Percentiles rank a stretch among this genome's conserved stretches.
These are phyloP conservation scores for Penicillium goetzii DNA, from an alignment of 495 filamentous ascomycete genomes.

Conservation along the genomic window DNA sequence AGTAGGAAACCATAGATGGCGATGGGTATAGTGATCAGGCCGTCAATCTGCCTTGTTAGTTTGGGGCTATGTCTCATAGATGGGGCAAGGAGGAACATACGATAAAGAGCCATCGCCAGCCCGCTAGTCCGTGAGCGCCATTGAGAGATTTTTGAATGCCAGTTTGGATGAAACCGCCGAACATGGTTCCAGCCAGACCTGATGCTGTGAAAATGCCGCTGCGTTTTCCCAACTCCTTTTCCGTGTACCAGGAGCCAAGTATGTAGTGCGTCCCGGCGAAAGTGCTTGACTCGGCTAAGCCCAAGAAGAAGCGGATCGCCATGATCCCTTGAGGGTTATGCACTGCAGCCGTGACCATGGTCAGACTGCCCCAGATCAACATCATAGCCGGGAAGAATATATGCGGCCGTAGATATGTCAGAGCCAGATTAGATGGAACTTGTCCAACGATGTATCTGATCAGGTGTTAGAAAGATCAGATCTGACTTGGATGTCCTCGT, in stretches of 20 bases:
- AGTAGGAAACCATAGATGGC: conserved; percentile 61
- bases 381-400: conserved; percentile 65
- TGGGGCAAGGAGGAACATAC: conserved; percentile 18
- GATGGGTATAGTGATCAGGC: conserved; percentile 58
- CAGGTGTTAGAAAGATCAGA: background rate
- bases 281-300: conserved; percentile 60
- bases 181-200: conserved; percentile 47
- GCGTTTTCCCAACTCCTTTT: conserved; percentile 65
- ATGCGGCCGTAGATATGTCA: conserved; percentile 61
- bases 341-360: conserved; percentile 60
- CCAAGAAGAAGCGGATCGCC: conserved; percentile 71
- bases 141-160: conserved; percentile 60
- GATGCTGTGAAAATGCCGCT: conserved; percentile 48
- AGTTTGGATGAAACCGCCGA: conserved; percentile 60
- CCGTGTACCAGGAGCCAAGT: conserved; percentile 69
- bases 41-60: conserved; percentile 38
- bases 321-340: conserved; percentile 58
- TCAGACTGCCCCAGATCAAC: conserved; percentile 62
- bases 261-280: conserved; percentile 70
- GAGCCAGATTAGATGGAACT: conserved; percentile 62
- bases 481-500: background rate
- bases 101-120: conserved; percentile 73
- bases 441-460: conserved; percentile 58
- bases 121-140: conserved; percentile 53
- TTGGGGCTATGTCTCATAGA: too few relatives aligned